Evolutionary conservation across 208 protist species (phyloP), one percentile per base, ranked within the genome.

Genomic region (Acanthamoeba quina): DNA sequence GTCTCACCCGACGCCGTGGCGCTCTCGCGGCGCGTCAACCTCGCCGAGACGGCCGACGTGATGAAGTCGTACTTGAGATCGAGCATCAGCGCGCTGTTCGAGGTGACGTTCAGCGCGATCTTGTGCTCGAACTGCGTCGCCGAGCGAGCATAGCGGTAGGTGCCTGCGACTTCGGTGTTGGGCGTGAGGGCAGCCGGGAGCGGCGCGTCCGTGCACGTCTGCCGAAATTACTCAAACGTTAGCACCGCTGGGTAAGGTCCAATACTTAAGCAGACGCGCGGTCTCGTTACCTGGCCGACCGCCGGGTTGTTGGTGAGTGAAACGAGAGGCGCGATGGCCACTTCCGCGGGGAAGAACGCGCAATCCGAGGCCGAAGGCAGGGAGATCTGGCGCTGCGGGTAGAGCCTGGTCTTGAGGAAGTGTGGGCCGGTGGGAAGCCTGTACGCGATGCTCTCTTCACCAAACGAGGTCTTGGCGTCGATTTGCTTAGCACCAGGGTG

Each of bases 1-100:
- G 44, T 41, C 34, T 31, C 13, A 11, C 15, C 47, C 11, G 83
- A 90, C 4, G 83, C 52, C 24, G 54, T 44, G 15, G 83, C 29
- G 26, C 21, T 52, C 17, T 90, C 31, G 13, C 37, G 47, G 64
- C 88, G 88, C 62, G 60, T 93, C 19, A 93, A 64, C 34, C 34
- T 1, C 13, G 54, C 54, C 83, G 83, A 90, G 11, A 90, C 58
- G 11, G 37, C 58, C 13, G 49, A 66, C 9, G 64, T 64, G 24
- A 93, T n/a, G 29, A 93, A 93, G 52, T 93, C 88, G 52, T 66
- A 93, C 21, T 52, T 29, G 37, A 93, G 66, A 26, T 90, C 83
- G 24, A 90, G 83, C 24, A 19, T 17, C 19, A 90, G n/a, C 56
- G 19, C 24, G 62, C 83, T 68, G 37, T 62, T 37, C 24, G 83